Evolutionary conservation across 208 protist genomes (phyloP).

Genomic region (Ichthyophonus hoferi): DNA sequence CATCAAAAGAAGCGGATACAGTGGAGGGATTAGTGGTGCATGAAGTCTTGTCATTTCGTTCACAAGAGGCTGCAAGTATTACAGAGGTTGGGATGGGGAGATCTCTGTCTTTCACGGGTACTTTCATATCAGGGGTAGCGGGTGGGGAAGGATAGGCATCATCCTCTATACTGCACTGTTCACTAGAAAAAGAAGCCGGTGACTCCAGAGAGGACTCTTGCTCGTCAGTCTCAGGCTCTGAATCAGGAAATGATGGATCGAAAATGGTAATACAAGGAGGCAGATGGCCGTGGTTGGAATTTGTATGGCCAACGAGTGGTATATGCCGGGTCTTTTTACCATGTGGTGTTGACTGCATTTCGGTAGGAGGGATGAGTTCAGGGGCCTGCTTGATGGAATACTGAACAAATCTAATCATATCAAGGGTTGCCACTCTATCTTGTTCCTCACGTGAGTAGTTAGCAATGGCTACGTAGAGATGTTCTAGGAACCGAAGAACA

Average conservation of each 20-base stretch:
- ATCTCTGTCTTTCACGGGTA: background rate
- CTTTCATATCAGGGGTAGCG: slow-evolving; percentile 7
- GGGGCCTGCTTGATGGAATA: background rate
- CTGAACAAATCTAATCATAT: background rate
- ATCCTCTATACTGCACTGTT: background rate
- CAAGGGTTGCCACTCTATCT: background rate
- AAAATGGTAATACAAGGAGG: background rate
- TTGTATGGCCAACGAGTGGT: background rate
- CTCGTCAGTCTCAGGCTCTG: background rate
- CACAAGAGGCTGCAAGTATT: background rate
- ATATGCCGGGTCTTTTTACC: background rate
- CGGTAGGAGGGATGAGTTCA: background rate
- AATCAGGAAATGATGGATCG: background rate
- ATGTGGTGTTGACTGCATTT: background rate
- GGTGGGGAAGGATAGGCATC: slow-evolving; percentile 1
- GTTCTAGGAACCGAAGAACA: background rate
- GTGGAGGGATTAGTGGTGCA: background rate
- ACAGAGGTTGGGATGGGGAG: background rate
- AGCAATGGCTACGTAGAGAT: background rate
- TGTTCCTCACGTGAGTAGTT: background rate
- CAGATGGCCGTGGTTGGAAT: background rate
- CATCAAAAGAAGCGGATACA: too few relatives aligned
- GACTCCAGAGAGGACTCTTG: background rate
- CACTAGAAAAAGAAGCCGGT: background rate
- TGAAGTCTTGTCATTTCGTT: background rate